Conservation (phyloP, 768 basidiomycete genomes). For the Cystofilobasidium bisporidii region DNA sequence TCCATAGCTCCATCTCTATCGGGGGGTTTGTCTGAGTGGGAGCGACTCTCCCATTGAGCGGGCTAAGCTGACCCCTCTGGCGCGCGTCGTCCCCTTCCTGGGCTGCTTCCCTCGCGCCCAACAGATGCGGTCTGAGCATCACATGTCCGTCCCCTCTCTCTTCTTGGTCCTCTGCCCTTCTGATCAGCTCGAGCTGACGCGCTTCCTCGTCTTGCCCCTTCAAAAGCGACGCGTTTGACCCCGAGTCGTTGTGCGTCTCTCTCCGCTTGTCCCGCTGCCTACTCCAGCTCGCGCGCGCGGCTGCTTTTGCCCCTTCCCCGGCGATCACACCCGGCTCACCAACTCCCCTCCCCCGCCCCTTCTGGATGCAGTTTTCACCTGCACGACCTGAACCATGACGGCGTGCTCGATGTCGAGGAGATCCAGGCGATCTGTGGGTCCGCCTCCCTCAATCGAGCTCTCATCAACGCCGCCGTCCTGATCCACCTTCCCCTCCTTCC, state of each 20-base stretch:
- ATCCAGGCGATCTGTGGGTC: conserved; percentile 28
- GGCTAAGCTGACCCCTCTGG: too few species aligned
- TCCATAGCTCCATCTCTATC: too few species aligned
- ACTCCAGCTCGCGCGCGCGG: not conserved
- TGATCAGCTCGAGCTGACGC: not conserved
- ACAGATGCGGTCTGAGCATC: conserved; percentile 28
- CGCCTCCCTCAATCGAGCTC: not conserved
- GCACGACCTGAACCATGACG: conserved; percentile 27
- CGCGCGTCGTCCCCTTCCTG: not conserved
- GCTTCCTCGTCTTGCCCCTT: not conserved
- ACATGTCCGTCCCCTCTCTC: conserved; percentile 9
- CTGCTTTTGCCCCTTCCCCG: not conserved
- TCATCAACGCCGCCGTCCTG: not conserved
- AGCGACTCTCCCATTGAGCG: too few species aligned
- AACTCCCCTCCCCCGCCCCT: not conserved
- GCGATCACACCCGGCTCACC: not conserved
- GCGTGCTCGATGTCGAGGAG: conserved; percentile 21
- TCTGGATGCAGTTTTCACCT: conserved; percentile 15
- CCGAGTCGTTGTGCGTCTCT: conserved; percentile 17
- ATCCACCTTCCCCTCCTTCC: not conserved
- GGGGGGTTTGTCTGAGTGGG: not conserved
- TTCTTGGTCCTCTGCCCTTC: too few species aligned
- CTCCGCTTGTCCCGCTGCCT: not conserved
- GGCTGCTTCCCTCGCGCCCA: not conserved
- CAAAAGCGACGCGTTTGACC: conserved; percentile 27